Base-by-base conservation (phyloP, 305 asterid species). In the Ruellia speciosa region DNA sequence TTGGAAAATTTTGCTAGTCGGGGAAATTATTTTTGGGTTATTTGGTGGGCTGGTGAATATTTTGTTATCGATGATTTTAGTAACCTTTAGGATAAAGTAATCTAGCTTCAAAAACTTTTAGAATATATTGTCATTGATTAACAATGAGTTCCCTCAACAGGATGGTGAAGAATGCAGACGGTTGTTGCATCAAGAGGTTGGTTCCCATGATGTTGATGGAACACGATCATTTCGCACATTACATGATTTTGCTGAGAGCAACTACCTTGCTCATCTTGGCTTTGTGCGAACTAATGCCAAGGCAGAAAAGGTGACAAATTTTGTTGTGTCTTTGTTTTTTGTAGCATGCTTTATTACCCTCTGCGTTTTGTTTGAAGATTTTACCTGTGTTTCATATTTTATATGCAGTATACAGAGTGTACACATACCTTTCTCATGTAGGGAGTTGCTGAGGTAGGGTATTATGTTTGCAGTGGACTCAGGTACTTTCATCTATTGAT, bases 231-330 rank as follows among this genome's bases (percentile, higher is more conserved):
- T 69, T 57, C 87, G 94, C 43, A 78, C 96, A 4, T 58, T 86
- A 45, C 99, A 92, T 78, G 99, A 88, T 77, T 86, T 92, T 72
- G 99, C 95, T 3, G 95, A 88, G 79, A 84, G 81, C 81, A 88
- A 84, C 75, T 92, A 92, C 68, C 73, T 88, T 77, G 81, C 88
- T 67, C 82, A 64, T 67, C 96, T 92, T 65, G 56, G 86, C 61
- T 88, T 86, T 57, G 95, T 88, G 35, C 88, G 86, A 57, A 85
- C 82, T 16, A 72, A 70, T 67, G 70, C 81, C 62, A 69, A 15
- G 59, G 47, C 65, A 35, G 69, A 57, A 66, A 63, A 86, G 82
- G 70, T 69, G 56, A 54, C 14, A 31, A 31, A 49, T 12, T 48
- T 10, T n/a, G 48, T 43, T 54, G 5, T 37, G 17, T 62, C 46